These are phyloP conservation scores for Candida sp. DNA, from an alignment of 1,139 yeast genomes.

Conservation along the genomic window DNA sequence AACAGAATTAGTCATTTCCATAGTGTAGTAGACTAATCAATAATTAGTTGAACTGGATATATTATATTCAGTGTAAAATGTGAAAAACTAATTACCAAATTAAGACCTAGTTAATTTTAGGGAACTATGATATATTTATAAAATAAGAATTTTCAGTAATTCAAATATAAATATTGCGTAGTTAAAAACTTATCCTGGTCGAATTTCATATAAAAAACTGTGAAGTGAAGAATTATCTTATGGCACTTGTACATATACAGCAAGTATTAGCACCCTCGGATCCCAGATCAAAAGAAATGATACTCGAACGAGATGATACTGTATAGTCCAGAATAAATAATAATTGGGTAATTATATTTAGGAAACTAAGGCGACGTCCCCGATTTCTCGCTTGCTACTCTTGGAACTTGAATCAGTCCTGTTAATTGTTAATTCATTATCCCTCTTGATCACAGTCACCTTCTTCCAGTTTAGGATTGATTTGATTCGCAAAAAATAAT, in stretches of 20 bases:
- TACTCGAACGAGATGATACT: background rate
- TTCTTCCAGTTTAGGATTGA: background rate
- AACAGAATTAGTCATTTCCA: background rate
- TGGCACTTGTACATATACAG: background rate
- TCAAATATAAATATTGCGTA: background rate
- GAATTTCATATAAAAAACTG: background rate
- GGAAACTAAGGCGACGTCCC: no score
- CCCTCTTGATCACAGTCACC: background rate
- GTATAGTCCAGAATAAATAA: no score
- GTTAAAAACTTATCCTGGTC: background rate
- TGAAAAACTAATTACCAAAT: no score
- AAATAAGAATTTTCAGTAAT: background rate
- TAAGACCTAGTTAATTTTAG: no score
- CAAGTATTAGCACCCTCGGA: background rate
- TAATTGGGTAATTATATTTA: no score
- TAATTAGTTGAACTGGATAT: no score
- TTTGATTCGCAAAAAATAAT: background rate
- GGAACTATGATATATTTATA: background rate
- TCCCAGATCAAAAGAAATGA: background rate
- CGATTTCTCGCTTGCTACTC: no score
- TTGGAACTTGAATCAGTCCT: no score
- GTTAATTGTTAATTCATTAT: background rate
- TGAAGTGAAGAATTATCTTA: background rate
- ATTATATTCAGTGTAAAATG: no score
- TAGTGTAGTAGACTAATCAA: no score